Percentiles rank a stretch among this genome's conserved stretches.
Evolutionary conservation across 768 basidiomycete species (phyloP).

Genomic region (Panaeolus papilionaceus): DNA sequence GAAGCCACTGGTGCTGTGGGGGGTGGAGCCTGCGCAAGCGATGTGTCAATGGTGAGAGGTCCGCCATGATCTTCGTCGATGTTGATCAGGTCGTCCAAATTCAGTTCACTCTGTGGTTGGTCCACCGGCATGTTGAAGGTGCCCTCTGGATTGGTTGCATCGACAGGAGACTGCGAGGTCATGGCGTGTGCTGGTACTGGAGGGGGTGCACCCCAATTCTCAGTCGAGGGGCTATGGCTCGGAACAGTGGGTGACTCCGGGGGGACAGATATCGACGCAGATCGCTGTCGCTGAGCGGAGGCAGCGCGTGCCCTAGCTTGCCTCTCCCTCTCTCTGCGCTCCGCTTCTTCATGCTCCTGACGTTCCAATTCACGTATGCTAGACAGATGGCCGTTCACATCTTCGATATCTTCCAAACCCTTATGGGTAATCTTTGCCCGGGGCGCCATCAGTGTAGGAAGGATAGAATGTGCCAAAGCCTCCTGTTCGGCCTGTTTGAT

Average conservation of each 20-base stretch:
- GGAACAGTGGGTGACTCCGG: slow-evolving; percentile 72
- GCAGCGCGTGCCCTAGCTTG: slow-evolving; percentile 57
- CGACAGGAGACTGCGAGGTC: slow-evolving; percentile 29
- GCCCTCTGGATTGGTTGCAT: slow-evolving; percentile 35
- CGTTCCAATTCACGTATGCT: slow-evolving; percentile 54
- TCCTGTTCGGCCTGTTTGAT: slow-evolving; percentile 85
- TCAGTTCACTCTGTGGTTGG: slow-evolving; percentile 64
- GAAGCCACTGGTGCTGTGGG: slow-evolving; percentile 26
- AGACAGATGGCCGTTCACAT: slow-evolving; percentile 57
- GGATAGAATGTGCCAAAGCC: slow-evolving; percentile 84
- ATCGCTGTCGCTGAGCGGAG: slow-evolving; percentile 49
- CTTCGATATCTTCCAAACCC: slow-evolving; percentile 90
- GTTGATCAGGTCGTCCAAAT: slow-evolving; percentile 79
- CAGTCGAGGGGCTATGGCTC: slow-evolving; percentile 42
- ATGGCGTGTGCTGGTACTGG: slow-evolving; percentile 57
- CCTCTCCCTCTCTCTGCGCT: slow-evolving; percentile 73
- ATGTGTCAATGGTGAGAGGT: slow-evolving; percentile 28
- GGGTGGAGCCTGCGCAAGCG: background rate
- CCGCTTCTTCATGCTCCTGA: slow-evolving; percentile 67
- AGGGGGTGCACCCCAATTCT: slow-evolving; percentile 67
- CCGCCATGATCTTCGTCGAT: slow-evolving; percentile 63
- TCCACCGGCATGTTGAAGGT: slow-evolving; percentile 27
- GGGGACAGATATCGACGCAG: slow-evolving; percentile 65
- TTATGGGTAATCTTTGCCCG: slow-evolving; percentile 90
- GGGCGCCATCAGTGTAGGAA: slow-evolving; percentile 72